Conservation (phyloP, 2,329 filamentous ascomycete species). For the Dothiorella sarmentorum region DNA sequence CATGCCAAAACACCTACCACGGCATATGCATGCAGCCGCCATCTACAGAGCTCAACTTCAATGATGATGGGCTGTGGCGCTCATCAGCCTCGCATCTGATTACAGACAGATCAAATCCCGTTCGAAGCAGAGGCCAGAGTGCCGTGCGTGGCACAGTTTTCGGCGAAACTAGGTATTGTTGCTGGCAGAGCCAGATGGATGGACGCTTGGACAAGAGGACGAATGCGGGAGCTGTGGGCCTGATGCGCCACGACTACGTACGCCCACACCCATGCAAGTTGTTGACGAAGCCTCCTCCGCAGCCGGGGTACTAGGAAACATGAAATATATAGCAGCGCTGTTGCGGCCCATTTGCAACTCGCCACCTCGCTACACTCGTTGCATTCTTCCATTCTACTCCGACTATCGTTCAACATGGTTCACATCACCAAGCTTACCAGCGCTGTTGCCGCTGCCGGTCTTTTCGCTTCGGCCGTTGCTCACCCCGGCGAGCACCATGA, state of each 20-base stretch:
- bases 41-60: too few relatives aligned
- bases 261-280: conserved; percentile 1
- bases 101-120: too few relatives aligned
- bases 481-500: conserved; percentile 37
- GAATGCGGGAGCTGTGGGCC: too few relatives aligned
- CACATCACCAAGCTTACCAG: conserved; percentile 24
- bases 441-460: conserved; percentile 23
- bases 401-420: conserved; percentile 22
- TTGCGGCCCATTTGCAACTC: not conserved
- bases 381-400: not conserved
- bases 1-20: too few relatives aligned
- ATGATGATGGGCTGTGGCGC: too few relatives aligned
- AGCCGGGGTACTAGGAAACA: not conserved
- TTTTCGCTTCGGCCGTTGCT: conserved; percentile 24
- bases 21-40: too few relatives aligned
- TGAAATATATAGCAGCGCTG: not conserved
- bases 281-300: conserved; percentile 7
- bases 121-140: too few relatives aligned
- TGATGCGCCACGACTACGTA: not conserved
- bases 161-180: too few relatives aligned
- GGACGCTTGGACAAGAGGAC: not conserved
- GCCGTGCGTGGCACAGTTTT: too few relatives aligned
- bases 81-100: too few relatives aligned
- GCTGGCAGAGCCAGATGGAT: too few relatives aligned
- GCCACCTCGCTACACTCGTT: not conserved